Conservation (phyloP, 495 filamentous ascomycete genomes). For the Cercophora scortea region DNA sequence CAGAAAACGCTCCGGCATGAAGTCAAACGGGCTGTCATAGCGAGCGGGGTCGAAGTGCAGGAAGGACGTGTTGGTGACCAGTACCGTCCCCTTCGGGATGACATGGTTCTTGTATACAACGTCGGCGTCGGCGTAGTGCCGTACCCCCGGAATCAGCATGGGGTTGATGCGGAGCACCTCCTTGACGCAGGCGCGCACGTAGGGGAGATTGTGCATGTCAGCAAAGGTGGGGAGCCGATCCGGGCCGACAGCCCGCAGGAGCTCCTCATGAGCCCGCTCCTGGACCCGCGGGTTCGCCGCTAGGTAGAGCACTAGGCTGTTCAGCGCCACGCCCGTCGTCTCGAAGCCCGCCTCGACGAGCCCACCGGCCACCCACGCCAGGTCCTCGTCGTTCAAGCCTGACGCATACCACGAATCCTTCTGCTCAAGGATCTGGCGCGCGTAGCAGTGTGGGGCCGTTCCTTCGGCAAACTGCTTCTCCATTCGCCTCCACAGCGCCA, state of each 20-base stretch:
- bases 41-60: conserved; percentile 7
- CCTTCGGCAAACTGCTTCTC: background rate
- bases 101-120: conserved; percentile 32
- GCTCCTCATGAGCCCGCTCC: background rate
- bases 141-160: conserved; percentile 34
- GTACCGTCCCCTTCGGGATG: conserved; percentile 18
- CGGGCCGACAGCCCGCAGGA: background rate
- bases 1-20: conserved; percentile 12
- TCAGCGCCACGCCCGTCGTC: background rate
- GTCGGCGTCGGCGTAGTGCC: conserved; percentile 34
- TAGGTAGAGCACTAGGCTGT: background rate
- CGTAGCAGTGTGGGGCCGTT: background rate
- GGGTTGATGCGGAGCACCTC: conserved; percentile 44
- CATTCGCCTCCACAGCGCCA: background rate
- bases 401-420: background rate
- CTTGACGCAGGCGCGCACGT: conserved; percentile 32
- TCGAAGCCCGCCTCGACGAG: background rate
- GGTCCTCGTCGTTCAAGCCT: background rate
- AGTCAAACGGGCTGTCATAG: conserved; percentile 6
- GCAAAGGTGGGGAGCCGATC: background rate
- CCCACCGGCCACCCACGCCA: background rate
- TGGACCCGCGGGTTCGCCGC: background rate
- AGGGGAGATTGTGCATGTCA: conserved; percentile 33
- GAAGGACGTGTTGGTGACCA: conserved; percentile 11
- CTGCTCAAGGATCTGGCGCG: background rate